Conservation (phyloP, 129 eudicot species). For the Logfia minima region DNA sequence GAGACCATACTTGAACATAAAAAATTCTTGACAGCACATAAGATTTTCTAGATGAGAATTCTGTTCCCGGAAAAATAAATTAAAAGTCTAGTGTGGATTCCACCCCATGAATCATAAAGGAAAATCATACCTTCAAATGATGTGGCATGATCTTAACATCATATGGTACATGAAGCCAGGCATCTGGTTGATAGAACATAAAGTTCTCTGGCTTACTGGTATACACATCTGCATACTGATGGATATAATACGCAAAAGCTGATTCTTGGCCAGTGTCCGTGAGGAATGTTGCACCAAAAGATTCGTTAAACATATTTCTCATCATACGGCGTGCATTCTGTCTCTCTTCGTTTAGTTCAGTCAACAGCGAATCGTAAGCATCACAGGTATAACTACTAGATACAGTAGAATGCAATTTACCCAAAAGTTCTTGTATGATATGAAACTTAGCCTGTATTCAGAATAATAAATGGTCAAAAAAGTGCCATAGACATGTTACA, state of each 20-base stretch:
- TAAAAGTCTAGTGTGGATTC: neutral
- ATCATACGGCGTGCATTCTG: slow-evolving; percentile 70
- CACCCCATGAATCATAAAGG: neutral
- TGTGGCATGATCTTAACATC: slow-evolving; percentile 99
- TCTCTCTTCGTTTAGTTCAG: slow-evolving; percentile 83
- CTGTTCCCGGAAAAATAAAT: neutral
- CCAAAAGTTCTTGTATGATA: slow-evolving; percentile 92
- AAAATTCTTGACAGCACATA: neutral
- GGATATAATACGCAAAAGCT: slow-evolving; percentile 89
- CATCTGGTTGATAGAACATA: slow-evolving; percentile 83
- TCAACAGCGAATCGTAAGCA: slow-evolving; percentile 57
- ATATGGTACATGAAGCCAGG: slow-evolving; percentile 94
- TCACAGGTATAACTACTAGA: slow-evolving; percentile 45
- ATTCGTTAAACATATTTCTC: slow-evolving; percentile 86
- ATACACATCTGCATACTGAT: slow-evolving; percentile 92
- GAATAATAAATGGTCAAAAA: slow-evolving; percentile 3
- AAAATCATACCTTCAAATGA: slow-evolving; percentile 71
- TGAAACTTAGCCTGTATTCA: slow-evolving; percentile 82
- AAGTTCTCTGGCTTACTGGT: slow-evolving; percentile 98
- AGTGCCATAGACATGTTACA: neutral
- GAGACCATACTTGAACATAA: neutral
- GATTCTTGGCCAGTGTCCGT: slow-evolving; percentile 98
- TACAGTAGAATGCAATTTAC: slow-evolving; percentile 77
- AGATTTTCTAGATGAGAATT: neutral
- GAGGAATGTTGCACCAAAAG: slow-evolving; percentile 94